Evolutionary conservation across 768 basidiomycete genomes (phyloP).

Genomic region (Boletus barrowsii): DNA sequence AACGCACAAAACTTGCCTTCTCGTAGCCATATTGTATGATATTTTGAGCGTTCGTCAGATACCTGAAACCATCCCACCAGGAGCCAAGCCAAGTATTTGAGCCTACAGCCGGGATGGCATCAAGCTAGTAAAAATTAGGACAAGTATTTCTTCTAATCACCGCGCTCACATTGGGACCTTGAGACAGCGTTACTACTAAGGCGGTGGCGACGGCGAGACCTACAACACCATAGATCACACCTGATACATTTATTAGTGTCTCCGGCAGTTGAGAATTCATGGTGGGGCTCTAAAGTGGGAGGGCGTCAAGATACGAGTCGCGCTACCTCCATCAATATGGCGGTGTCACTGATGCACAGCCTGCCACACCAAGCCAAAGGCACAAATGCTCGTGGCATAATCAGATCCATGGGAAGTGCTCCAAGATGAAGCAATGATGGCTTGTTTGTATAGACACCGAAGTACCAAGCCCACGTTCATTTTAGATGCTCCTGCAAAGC

Average conservation of each 20-base stretch:
- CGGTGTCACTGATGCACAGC: too few species aligned
- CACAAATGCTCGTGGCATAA: too few species aligned
- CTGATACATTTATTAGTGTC: background rate
- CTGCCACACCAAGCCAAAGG: too few species aligned
- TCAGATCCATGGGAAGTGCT: too few species aligned
- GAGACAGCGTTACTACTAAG: background rate
- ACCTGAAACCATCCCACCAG: constrained; percentile 9
- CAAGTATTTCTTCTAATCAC: background rate
- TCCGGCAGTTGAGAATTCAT: background rate
- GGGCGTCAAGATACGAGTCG: too few species aligned
- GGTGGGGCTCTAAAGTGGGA: background rate
- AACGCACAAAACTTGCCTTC: constrained; percentile 15
- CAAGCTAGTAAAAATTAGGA: background rate
- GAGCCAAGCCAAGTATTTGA: background rate
- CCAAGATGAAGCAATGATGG: too few species aligned
- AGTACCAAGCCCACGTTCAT: too few species aligned
- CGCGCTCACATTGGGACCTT: background rate
- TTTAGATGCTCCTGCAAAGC: too few species aligned
- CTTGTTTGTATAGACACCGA: too few species aligned
- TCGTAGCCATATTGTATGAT: constrained; percentile 33
- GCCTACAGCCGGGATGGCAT: background rate
- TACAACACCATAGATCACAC: background rate
- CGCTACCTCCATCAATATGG: too few species aligned
- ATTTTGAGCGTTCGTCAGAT: constrained; percentile 5
- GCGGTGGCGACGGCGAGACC: background rate